phyloP scores from a whole-genome alignment of 768 basidiomycete genomes.

The Cantharellus anzutake region DNA sequence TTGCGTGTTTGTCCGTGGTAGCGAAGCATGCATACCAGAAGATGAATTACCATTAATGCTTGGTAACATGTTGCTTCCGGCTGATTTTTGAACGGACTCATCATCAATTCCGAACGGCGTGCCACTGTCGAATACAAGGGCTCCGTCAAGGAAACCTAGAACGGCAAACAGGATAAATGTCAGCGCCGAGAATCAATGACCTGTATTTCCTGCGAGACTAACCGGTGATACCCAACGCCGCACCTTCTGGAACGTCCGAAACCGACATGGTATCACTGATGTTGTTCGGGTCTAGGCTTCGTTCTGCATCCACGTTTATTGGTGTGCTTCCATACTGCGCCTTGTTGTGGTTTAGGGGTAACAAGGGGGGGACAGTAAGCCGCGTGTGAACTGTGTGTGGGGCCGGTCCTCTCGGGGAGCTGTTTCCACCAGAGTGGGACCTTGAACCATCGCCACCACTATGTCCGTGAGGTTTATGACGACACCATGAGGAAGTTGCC shows the following conservation, averaged over 20 bases:
- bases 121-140: background rate
- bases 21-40: background rate
- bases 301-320: too few relatives aligned
- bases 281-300: background rate
- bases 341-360: background rate
- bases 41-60: too few relatives aligned
- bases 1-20: background rate
- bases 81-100: too few relatives aligned
- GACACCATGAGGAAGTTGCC: slow-evolving; percentile 3
- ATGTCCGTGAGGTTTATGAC: too few relatives aligned
- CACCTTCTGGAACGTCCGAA: slow-evolving; percentile 8
- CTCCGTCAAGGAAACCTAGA: slow-evolving; percentile 6
- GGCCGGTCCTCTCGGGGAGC: background rate
- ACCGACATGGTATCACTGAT: background rate
- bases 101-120: too few relatives aligned
- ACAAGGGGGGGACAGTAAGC: background rate
- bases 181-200: too few relatives aligned
- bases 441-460: too few relatives aligned
- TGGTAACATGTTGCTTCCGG: too few relatives aligned
- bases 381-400: background rate
- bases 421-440: background rate
- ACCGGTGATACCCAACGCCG: slow-evolving; percentile 9
- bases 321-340: background rate
- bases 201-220: background rate
- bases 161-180: too few relatives aligned